A percentile compares a stretch with the other conserved stretches of the same genome.
Conservation (phyloP, 2,329 filamentous ascomycete species). For the Tympanopsis confertula region DNA sequence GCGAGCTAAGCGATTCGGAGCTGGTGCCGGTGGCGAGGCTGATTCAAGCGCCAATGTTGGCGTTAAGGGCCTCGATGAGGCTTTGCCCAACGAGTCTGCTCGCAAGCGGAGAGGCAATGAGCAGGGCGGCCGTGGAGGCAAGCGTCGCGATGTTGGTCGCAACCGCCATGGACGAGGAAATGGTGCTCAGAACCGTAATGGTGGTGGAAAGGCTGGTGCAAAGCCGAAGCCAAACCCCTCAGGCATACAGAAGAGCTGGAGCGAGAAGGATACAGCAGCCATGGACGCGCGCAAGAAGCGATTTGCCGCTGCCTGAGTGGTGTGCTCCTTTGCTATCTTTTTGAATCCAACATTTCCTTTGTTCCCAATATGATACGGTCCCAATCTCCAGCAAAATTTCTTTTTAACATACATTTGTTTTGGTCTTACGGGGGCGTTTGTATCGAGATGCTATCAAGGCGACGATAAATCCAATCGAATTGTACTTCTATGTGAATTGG, state of each 20-base stretch:
- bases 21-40: slow-evolving; percentile 9
- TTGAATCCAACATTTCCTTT: too few relatives aligned
- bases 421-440: too few relatives aligned
- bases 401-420: too few relatives aligned
- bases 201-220: too few relatives aligned
- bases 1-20: slow-evolving; percentile 31
- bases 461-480: too few relatives aligned
- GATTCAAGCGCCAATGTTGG: slow-evolving; percentile 8
- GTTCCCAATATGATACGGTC: too few relatives aligned
- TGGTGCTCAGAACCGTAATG: background rate
- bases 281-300: slow-evolving; percentile 33
- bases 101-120: slow-evolving; percentile 20
- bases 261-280: slow-evolving; percentile 26
- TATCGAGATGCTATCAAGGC: too few relatives aligned
- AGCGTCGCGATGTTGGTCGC: slow-evolving; percentile 20
- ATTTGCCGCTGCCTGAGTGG: slow-evolving; percentile 17
- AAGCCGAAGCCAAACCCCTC: slow-evolving; percentile 1
- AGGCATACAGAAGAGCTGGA: slow-evolving; percentile 11
- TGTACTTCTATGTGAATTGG: too few relatives aligned
- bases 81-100: slow-evolving; percentile 26
- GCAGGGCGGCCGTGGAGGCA: slow-evolving; percentile 19
- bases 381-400: too few relatives aligned
- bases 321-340: background rate
- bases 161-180: slow-evolving; percentile 11
- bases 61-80: slow-evolving; percentile 29